These are phyloP conservation scores for Saxophila tyrrhenica DNA, from an alignment of 495 filamentous ascomycete species.

Conservation along the genomic window DNA sequence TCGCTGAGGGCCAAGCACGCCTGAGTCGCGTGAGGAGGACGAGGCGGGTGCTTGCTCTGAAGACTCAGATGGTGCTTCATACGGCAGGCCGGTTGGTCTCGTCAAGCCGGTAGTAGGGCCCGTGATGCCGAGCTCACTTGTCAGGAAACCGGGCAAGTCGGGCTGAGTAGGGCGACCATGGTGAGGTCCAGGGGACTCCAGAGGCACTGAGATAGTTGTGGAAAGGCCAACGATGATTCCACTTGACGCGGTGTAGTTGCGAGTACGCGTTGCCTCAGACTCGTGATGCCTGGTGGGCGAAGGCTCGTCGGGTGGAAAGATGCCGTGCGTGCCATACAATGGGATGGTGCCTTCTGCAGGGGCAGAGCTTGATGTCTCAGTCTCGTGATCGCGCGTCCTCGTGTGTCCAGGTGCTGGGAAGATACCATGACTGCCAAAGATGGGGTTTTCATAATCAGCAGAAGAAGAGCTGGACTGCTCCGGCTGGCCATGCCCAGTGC, in stretches of 20 bases:
- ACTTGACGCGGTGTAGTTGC: not conserved
- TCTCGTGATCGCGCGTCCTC: too few species aligned
- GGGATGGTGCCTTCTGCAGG: not conserved
- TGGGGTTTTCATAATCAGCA: not conserved
- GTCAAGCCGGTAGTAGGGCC: not conserved
- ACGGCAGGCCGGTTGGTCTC: not conserved
- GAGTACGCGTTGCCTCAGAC: not conserved
- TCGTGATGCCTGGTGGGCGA: not conserved
- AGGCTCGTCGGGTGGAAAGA: not conserved
- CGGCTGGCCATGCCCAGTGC: too few species aligned
- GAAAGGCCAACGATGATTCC: slow-evolving; percentile 16
- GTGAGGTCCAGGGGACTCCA: not conserved
- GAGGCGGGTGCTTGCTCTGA: too few species aligned
- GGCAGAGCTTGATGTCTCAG: not conserved
- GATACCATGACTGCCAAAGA: not conserved
- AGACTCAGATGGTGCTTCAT: not conserved
- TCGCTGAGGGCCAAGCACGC: not conserved
- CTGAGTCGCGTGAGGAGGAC: too few species aligned
- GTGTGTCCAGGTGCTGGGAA: not conserved
- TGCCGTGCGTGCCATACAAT: not conserved
- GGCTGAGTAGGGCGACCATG: slow-evolving; percentile 3
- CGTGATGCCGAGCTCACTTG: not conserved
- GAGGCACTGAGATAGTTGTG: slow-evolving; percentile 8
- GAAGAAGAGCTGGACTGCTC: too few species aligned
- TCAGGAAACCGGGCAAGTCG: not conserved